phyloP scores from a whole-genome alignment of 176 grass and related monocot species.

The Otatea glauca region DNA sequence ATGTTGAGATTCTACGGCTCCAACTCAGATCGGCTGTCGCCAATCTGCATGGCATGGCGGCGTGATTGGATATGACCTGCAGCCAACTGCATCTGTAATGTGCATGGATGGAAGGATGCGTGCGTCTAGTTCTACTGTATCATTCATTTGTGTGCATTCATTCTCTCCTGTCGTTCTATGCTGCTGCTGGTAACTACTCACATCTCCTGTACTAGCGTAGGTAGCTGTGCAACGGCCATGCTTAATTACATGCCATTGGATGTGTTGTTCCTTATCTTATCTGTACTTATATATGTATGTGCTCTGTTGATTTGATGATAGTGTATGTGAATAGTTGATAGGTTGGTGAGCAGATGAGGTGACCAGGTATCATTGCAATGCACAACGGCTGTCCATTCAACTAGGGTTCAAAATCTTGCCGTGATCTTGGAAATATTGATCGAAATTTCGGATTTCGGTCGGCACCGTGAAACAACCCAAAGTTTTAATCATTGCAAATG shows the following conservation, averaged over 20 bases:
- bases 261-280: background rate
- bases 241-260: background rate
- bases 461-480: too few species aligned
- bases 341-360: background rate
- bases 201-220: background rate
- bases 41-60: background rate
- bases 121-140: background rate
- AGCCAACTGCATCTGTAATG: background rate
- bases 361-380: background rate
- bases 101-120: background rate
- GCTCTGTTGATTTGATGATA: background rate
- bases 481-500: too few species aligned
- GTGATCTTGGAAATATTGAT: too few species aligned
- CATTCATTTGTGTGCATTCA: background rate
- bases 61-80: constrained; percentile 25
- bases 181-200: background rate
- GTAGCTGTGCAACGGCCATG: background rate
- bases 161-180: background rate
- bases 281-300: background rate
- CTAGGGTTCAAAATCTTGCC: too few species aligned
- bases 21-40: constrained; percentile 30
- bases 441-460: too few species aligned
- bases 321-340: background rate
- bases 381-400: background rate
- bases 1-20: constrained; percentile 14